Conservation (phyloP, 1,139 yeast species). For the Pichia sp. region DNA sequence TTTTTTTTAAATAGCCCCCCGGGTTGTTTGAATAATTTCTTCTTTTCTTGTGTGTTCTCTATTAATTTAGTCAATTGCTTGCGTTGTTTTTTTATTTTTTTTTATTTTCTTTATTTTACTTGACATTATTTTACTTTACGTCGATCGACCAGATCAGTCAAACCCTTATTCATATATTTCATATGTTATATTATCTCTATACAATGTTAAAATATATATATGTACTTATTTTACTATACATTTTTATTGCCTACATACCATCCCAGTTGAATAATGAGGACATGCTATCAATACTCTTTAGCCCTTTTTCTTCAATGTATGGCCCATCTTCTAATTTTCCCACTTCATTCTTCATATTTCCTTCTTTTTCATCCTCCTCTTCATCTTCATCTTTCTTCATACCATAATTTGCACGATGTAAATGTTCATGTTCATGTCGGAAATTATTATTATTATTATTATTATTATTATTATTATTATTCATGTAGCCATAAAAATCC, state of each 20-base stretch:
- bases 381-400: not conserved
- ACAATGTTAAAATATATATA: not conserved
- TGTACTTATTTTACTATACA: not conserved
- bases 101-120: no score
- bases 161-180: no score
- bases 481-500: not conserved
- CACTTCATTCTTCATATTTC: no score
- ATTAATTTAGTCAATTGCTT: constrained; percentile 4
- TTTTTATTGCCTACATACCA: not conserved
- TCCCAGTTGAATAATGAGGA: constrained; percentile 1
- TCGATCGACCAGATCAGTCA: no score
- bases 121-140: no score
- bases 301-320: not conserved
- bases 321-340: no score
- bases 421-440: constrained; percentile 7
- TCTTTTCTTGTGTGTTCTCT: not conserved
- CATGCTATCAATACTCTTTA: not conserved
- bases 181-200: no score
- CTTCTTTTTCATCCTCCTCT: not conserved
- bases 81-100: not conserved
- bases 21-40: no score
- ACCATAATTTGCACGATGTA: constrained; percentile 4
- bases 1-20: no score
- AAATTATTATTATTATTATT: not conserved
- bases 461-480: not conserved